Conservation (phyloP, 2,329 filamentous ascomycete species). For the Fusarium sarcochroum region DNA sequence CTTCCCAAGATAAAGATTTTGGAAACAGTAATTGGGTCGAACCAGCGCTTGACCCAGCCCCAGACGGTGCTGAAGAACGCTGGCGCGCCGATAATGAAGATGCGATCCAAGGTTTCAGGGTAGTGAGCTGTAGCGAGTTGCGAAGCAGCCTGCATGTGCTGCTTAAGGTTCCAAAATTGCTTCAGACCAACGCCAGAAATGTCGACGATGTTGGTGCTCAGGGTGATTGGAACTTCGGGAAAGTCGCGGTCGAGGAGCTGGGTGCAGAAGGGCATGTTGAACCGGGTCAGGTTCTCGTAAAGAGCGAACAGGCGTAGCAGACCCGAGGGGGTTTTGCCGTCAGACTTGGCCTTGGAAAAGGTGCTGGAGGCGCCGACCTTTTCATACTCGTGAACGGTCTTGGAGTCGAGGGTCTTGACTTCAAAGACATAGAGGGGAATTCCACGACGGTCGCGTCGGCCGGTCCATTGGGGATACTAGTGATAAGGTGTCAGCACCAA, state of each 20-base stretch:
- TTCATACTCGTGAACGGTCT: slow-evolving; percentile 85
- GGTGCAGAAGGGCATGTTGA: slow-evolving; percentile 87
- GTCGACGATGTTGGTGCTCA: slow-evolving; percentile 96
- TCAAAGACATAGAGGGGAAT: slow-evolving; percentile 95
- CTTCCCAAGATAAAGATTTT: slow-evolving; percentile 93
- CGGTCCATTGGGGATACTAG: slow-evolving; percentile 95
- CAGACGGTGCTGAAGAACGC: slow-evolving; percentile 93
- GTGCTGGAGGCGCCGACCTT: slow-evolving; percentile 70
- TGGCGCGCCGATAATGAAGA: slow-evolving; percentile 87
- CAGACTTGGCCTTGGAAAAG: slow-evolving; percentile 72
- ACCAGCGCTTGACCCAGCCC: slow-evolving; percentile 97
- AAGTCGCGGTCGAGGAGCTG: slow-evolving; percentile 79
- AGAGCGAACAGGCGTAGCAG: slow-evolving; percentile 90
- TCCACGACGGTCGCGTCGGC: slow-evolving; percentile 88
- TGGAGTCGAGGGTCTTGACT: slow-evolving; percentile 84
- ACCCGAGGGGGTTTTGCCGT: slow-evolving; percentile 78
- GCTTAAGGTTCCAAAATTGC: slow-evolving; percentile 96
- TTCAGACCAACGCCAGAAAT: slow-evolving; percentile 88
- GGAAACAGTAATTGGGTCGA: slow-evolving; percentile 91
- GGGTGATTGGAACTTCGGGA: slow-evolving; percentile 87
- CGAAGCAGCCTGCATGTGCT: slow-evolving; percentile 93
- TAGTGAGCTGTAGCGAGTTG: slow-evolving; percentile 93
- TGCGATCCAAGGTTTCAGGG: slow-evolving; percentile 84
- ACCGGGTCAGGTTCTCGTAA: slow-evolving; percentile 92
- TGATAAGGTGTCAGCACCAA: slow-evolving; percentile 14